phyloP scores from a whole-genome alignment of 805 yeast genomes.

The Ogataea methanolica region DNA sequence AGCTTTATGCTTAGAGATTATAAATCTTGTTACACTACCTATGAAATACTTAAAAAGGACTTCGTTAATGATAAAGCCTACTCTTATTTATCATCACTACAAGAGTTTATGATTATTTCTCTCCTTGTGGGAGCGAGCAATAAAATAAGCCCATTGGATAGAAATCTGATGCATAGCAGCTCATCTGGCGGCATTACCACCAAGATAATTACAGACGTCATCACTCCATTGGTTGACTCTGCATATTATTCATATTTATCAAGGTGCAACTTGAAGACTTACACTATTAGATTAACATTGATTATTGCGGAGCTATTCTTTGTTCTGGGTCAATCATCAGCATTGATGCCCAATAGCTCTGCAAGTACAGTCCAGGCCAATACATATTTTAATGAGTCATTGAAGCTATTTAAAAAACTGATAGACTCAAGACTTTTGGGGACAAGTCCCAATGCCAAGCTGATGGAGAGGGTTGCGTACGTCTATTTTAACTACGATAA shows the following conservation, averaged over 20 bases:
- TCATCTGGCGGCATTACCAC: conserved; percentile 32
- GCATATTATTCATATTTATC: conserved; percentile 72
- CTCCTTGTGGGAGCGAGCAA: conserved; percentile 54
- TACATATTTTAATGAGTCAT: conserved; percentile 42
- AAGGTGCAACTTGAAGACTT: conserved; percentile 62
- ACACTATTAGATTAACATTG: conserved; percentile 64
- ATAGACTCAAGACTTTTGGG: conserved; percentile 42
- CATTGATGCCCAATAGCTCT: conserved; percentile 9
- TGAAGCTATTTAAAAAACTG: conserved; percentile 39
- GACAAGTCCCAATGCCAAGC: conserved; percentile 36
- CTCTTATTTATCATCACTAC: conserved; percentile 75
- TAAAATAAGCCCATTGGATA: conserved; percentile 39
- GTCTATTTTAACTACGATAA: conserved; percentile 25
- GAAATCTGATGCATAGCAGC: conserved; percentile 17
- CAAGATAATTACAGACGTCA: conserved; percentile 48
- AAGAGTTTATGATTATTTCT: conserved; percentile 81
- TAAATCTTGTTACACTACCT: conserved; percentile 75
- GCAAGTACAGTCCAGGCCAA: conserved; percentile 18
- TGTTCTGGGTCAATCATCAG: conserved; percentile 32
- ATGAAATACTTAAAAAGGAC: conserved; percentile 78
- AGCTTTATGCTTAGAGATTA: conserved; percentile 87
- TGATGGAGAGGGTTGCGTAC: conserved; percentile 35
- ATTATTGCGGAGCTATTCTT: conserved; percentile 68
- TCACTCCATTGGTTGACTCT: conserved; percentile 64
- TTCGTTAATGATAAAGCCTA: conserved; percentile 74